phyloP scores from a whole-genome alignment of 1,139 yeast species.

The Magnusiomyces suaveolens region DNA sequence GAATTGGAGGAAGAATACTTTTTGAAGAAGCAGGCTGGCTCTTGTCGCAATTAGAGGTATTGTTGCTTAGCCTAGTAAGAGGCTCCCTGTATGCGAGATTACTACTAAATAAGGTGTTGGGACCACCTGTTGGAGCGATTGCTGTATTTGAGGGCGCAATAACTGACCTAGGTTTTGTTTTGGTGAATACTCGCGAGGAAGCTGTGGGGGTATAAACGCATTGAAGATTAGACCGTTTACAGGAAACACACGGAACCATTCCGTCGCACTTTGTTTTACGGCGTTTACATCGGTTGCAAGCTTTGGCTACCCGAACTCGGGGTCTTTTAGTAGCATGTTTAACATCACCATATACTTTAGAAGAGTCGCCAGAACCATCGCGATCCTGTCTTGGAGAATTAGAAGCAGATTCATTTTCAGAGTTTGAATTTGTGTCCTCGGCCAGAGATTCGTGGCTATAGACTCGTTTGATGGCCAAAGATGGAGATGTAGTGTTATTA shows the following conservation, averaged over 20 bases:
- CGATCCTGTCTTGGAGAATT: neutral
- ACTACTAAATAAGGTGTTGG: too few species aligned
- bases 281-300: constrained; percentile 52
- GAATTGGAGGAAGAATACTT: neutral
- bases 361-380: neutral
- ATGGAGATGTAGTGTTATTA: neutral
- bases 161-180: neutral
- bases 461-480: neutral
- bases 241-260: constrained; percentile 44
- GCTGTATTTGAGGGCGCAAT: too few species aligned
- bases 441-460: neutral
- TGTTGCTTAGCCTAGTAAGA: neutral
- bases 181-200: neutral
- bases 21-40: neutral
- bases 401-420: neutral
- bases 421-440: neutral
- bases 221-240: constrained; percentile 38
- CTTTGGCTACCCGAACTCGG: constrained; percentile 39
- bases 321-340: neutral
- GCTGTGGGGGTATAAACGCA: constrained; percentile 30
- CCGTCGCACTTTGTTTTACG: constrained; percentile 60
- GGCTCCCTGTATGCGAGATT: neutral
- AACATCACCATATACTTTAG: neutral
- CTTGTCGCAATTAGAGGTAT: neutral
- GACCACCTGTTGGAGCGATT: too few species aligned